Base-by-base conservation (phyloP, 768 basidiomycete species). In the Pholiota conissans region DNA sequence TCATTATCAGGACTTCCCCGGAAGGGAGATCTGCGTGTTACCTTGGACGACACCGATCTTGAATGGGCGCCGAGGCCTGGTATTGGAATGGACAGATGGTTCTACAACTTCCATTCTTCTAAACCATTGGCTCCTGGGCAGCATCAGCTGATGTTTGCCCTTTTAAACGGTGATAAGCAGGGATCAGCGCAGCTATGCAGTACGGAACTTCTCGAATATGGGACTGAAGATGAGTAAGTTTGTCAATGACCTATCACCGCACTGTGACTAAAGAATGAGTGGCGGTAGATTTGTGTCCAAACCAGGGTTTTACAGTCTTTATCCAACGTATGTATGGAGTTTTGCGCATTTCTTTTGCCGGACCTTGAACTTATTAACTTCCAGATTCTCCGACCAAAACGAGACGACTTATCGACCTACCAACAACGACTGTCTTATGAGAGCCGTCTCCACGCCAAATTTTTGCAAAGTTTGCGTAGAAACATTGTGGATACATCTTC, bases 401-500 rank as follows among this genome's bases (percentile, higher is more conserved):
- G 68, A 70, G 51, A 91, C 87, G 0, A 80, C 82, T 3, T 92
- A 88, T 70, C 82, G 91, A n/a, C 91, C 91, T 3, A 92, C 90
- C 2, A 90, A 91, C 61, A 85, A 90, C 58, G 87, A 85, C 68
- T 92, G 91, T 67, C 82, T 92, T 47, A 92, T 93, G 91, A 88
- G 91, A 39, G 73, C 74, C 52, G 85, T 90, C 39, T 84, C 80
- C 27, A 77, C 80, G 0, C 85, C 89, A 54, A 82, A 87, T 65
- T 89, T 92, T 67, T 92, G 91, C 77, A 83, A 77, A 61, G 85
- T 83, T 50, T 93, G 91, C 65, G 64, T 81, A 13, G 91, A 92
- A 61, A 88, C 81, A 5, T 82, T 92, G 29, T 92, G 91, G 90
- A 71, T 83, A 47, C 76, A 83, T 16, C 81, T 91, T 20, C 77